Conservation (phyloP, 768 basidiomycete genomes). For the Asterophora parasitica region DNA sequence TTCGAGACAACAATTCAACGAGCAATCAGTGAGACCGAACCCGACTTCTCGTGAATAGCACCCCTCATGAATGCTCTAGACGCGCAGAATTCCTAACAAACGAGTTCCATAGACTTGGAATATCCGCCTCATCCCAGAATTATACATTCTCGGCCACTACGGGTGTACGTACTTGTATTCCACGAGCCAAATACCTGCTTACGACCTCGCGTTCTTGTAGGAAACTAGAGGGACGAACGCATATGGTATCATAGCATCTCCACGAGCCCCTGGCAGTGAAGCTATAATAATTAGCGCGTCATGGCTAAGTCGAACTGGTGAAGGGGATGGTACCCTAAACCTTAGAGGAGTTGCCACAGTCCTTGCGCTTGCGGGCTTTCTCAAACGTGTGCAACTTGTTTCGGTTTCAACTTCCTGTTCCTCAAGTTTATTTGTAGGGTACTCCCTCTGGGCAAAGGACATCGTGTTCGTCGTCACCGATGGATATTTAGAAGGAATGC, state of each 20-base stretch:
- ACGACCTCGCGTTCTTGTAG: slow-evolving; percentile 29
- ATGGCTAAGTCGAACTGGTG: slow-evolving; percentile 69
- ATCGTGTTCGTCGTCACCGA: slow-evolving; percentile 88
- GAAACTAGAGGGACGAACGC: slow-evolving; percentile 65
- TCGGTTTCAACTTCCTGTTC: background rate
- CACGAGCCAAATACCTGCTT: background rate
- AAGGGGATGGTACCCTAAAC: slow-evolving; percentile 60
- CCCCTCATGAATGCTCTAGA: slow-evolving; percentile 33
- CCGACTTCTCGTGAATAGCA: background rate
- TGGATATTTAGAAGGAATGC: slow-evolving; percentile 85
- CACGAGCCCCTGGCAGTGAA: slow-evolving; percentile 90
- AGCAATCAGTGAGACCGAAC: slow-evolving; percentile 59
- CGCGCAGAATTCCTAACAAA: slow-evolving; percentile 55
- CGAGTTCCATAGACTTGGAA: slow-evolving; percentile 72
- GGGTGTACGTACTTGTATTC: slow-evolving; percentile 39
- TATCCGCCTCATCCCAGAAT: slow-evolving; percentile 62
- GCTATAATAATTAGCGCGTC: slow-evolving; percentile 90
- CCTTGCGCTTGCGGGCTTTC: slow-evolving; percentile 75
- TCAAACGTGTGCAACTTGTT: slow-evolving; percentile 58
- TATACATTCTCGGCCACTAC: slow-evolving; percentile 54
- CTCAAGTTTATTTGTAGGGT: slow-evolving; percentile 38
- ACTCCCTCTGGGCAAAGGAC: slow-evolving; percentile 94
- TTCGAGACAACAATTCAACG: slow-evolving; percentile 60
- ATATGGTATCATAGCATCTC: slow-evolving; percentile 78
- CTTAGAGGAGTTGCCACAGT: slow-evolving; percentile 84